A percentile compares a stretch with the other conserved stretches of the same genome.
Conservation (phyloP, 164 flowering plant genomes). For the Litsea cubeba region DNA sequence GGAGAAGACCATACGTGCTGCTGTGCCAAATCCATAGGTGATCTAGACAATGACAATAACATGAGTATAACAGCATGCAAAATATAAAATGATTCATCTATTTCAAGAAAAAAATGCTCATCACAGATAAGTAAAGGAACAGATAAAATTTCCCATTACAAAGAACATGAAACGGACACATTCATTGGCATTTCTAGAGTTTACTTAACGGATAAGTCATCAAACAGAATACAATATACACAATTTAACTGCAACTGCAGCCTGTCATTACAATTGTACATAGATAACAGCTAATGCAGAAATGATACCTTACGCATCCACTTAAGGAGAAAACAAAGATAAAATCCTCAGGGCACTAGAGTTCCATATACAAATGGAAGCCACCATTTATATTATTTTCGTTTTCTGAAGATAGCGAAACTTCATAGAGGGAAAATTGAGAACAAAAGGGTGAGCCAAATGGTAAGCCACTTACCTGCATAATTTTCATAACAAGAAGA, state of each 20-base stretch:
- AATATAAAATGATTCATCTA: neutral
- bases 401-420: no score
- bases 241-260: no score
- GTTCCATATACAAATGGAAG: neutral
- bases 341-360: neutral
- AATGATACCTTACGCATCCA: neutral
- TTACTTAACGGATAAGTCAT: neutral
- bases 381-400: no score
- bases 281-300: neutral
- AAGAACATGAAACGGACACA: no score
- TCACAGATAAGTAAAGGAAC: neutral
- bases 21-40: slow-evolving; percentile 20
- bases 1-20: slow-evolving; percentile 19
- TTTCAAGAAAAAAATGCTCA: neutral
- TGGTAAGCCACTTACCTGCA: slow-evolving; percentile 12
- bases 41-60: slow-evolving; percentile 7
- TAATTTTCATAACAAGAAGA: slow-evolving; percentile 19
- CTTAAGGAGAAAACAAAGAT: neutral
- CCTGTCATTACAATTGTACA: no score
- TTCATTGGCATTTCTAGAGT: neutral
- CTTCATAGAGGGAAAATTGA: no score
- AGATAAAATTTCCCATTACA: neutral
- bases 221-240: neutral
- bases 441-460: no score
- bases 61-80: neutral